A percentile compares a stretch with the other conserved stretches of the same genome.
These are phyloP conservation scores for Alternaria sp. DNA, from an alignment of 2,329 filamentous ascomycete genomes.

Conservation along the genomic window DNA sequence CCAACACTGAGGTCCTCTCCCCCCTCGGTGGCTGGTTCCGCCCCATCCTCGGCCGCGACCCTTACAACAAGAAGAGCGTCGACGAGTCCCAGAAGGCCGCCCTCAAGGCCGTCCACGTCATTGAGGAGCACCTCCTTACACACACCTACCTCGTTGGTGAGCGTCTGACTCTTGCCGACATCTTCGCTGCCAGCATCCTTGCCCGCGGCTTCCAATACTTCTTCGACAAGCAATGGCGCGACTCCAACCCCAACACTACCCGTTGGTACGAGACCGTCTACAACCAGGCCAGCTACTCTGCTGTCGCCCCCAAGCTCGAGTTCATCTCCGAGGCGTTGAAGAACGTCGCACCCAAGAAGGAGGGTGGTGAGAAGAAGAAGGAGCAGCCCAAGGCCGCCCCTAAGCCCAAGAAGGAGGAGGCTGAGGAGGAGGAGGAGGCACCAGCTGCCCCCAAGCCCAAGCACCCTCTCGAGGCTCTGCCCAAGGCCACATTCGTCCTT, in stretches of 20 bases:
- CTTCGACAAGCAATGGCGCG: slow-evolving; percentile 89
- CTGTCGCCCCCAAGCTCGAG: slow-evolving; percentile 74
- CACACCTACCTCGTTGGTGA: slow-evolving; percentile 98
- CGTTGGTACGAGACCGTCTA: slow-evolving; percentile 95
- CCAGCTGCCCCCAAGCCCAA: slow-evolving; percentile 82
- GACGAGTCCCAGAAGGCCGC: slow-evolving; percentile 77
- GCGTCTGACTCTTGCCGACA: slow-evolving; percentile 93
- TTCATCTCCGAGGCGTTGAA: slow-evolving; percentile 83
- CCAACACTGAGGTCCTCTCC: slow-evolving; percentile 84
- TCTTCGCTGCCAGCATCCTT: slow-evolving; percentile 81
- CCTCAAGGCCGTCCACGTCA: slow-evolving; percentile 70
- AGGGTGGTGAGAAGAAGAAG: slow-evolving; percentile 72
- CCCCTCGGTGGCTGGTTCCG: slow-evolving; percentile 80
- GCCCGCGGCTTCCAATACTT: slow-evolving; percentile 91
- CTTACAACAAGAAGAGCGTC: slow-evolving; percentile 98
- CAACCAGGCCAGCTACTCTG: slow-evolving; percentile 90
- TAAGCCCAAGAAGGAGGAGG: slow-evolving; percentile 61
- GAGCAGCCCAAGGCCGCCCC: slow-evolving; percentile 65
- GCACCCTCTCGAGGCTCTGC: slow-evolving; percentile 89
- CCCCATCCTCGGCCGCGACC: slow-evolving; percentile 78
- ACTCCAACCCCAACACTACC: slow-evolving; percentile 80
- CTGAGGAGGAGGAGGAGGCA: slow-evolving; percentile 68
- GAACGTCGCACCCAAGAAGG: slow-evolving; percentile 76
- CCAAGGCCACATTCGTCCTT: slow-evolving; percentile 78
- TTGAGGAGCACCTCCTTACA: slow-evolving; percentile 86